These are phyloP conservation scores for Ilyonectria sp. DNA, from an alignment of 2,329 filamentous ascomycete species.

Conservation along the genomic window DNA sequence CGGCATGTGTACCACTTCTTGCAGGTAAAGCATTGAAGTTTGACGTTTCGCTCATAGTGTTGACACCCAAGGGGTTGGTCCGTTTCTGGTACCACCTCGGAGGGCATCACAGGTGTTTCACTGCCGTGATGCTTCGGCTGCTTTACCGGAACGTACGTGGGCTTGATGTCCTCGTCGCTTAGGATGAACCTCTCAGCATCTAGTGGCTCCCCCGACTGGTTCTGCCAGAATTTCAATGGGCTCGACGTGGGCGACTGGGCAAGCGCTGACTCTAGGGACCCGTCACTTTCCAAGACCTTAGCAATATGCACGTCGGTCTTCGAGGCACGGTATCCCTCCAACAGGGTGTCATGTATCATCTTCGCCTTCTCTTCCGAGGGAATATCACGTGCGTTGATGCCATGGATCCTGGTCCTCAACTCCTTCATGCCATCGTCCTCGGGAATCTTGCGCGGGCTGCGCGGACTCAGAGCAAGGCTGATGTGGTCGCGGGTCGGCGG, in stretches of 20 bases:
- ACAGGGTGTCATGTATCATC: constrained; percentile 79
- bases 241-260: constrained; percentile 62
- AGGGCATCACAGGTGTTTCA: constrained; percentile 51
- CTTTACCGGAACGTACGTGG: constrained; percentile 75
- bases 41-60: constrained; percentile 97
- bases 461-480: constrained; percentile 50
- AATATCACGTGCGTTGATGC: constrained; percentile 75
- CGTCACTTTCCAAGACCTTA: constrained; percentile 34
- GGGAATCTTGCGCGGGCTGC: constrained; percentile 64
- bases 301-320: constrained; percentile 38
- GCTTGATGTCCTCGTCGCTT: constrained; percentile 73
- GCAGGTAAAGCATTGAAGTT: constrained; percentile 93
- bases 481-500: constrained; percentile 52
- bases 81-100: constrained; percentile 43
- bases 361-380: constrained; percentile 77
- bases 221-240: constrained; percentile 73
- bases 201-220: constrained; percentile 58
- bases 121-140: constrained; percentile 63
- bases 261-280: constrained; percentile 46
- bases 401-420: constrained; percentile 77
- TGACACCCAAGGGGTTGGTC: constrained; percentile 79
- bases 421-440: constrained; percentile 85
- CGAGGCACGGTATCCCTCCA: constrained; percentile 74
- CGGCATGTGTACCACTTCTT: constrained; percentile 95
- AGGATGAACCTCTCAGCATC: constrained; percentile 63